Conservation (phyloP, 2,329 filamentous ascomycete genomes). For the Penicillium crustosum region DNA sequence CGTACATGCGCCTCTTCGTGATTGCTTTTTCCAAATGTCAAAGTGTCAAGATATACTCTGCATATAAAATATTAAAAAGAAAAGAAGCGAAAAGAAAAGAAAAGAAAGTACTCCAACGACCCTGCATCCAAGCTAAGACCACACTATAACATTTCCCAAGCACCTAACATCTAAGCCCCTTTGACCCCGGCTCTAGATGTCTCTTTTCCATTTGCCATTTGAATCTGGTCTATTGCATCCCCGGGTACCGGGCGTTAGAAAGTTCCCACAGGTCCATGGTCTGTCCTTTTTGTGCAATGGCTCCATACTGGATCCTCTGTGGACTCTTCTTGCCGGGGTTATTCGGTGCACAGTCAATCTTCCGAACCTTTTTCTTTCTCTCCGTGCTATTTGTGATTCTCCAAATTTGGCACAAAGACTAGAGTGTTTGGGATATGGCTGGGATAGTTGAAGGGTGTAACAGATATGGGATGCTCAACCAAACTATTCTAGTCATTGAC, state of each 20-base stretch:
- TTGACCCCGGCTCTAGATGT: background rate
- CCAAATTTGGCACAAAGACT: conserved; percentile 29
- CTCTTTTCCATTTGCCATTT: conserved; percentile 13
- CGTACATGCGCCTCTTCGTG: background rate
- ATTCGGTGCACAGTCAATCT: background rate
- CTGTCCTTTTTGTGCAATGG: background rate
- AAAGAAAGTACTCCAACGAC: background rate
- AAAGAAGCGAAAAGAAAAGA: background rate
- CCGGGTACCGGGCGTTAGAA: conserved; percentile 9
- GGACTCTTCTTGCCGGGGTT: background rate
- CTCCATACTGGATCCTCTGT: background rate
- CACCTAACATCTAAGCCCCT: background rate
- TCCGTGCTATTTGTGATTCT: conserved; percentile 1
- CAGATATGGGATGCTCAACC: background rate
- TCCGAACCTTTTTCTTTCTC: conserved; percentile 1
- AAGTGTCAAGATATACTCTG: background rate
- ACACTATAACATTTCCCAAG: background rate
- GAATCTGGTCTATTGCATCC: conserved; percentile 14
- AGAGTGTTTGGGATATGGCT: background rate
- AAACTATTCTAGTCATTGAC: background rate
- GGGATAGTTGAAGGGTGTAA: background rate
- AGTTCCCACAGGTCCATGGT: conserved; percentile 9
- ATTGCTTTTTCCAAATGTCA: conserved; percentile 5
- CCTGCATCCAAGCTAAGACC: background rate
- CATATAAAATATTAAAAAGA: background rate